Conservation (phyloP, 495 filamentous ascomycete species). For the Xylaria castorea region DNA sequence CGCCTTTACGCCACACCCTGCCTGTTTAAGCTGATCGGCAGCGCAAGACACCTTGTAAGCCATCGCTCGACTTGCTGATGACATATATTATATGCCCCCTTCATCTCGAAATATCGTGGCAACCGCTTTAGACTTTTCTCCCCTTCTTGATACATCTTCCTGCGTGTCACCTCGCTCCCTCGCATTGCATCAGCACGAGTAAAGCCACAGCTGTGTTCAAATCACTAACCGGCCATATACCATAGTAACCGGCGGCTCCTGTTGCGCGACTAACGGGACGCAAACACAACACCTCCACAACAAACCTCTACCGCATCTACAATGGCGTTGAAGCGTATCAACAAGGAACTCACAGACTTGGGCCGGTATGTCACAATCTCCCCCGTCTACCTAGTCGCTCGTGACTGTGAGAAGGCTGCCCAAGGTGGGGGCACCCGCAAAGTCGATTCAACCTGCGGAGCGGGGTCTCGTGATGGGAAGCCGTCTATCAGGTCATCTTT, state of each 20-base stretch:
- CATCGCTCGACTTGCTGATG: not conserved
- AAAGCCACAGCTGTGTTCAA: constrained; percentile 36
- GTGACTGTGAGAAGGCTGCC: constrained; percentile 31
- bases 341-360: constrained; percentile 99
- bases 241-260: constrained; percentile 33
- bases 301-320: constrained; percentile 39
- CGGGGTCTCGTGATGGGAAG: constrained; percentile 40
- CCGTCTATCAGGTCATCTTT: not conserved
- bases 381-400: not conserved
- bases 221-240: constrained; percentile 39
- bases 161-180: not conserved
- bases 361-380: constrained; percentile 76
- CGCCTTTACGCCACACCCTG: not conserved
- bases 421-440: constrained; percentile 43
- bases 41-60: constrained; percentile 8
- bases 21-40: constrained; percentile 8
- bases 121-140: not conserved
- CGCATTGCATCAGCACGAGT: constrained; percentile 30
- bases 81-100: not conserved
- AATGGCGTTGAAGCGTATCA: constrained; percentile 99
- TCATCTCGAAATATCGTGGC: not conserved
- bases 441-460: constrained; percentile 31
- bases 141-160: not conserved
- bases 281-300: constrained; percentile 17
- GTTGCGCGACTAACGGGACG: constrained; percentile 19